Base-by-base conservation (phyloP, 371 early-diverging fungal species). In the Apophysomyces trapeziformis region DNA sequence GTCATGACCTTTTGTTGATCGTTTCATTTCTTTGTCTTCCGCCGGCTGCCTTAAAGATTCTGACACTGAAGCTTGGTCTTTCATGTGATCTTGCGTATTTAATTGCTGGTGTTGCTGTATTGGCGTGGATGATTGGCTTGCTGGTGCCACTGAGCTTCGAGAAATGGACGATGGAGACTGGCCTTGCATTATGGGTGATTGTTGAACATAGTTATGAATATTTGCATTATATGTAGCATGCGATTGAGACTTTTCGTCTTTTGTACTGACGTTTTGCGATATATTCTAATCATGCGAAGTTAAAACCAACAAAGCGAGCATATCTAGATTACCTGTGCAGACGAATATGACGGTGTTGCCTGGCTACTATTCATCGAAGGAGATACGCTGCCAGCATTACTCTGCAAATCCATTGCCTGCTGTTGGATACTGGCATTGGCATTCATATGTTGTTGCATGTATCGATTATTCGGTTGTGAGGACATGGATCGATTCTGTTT, bases 401-500 rank as follows among this genome's bases (percentile, higher is more conserved):
- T 67, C n/a, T 68, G 69, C 43, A 70, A 65, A 63, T 68, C 68
- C 37, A 69, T 71, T n/a, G 67, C 70, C 8, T 57, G 65, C 37
- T 65, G 65, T 9, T 16, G 54, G 21, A 50, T 21, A 21, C 21
- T 9, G 54, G 54, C 4, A 21, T 26, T 26, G 21, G 65, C 57
- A 9, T 16, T 67, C 58, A 67, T 66, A 21, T 72, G 71, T 57
- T 74, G 75, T 21, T 50, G 54, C 73, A 77, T 72, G 43, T 67
- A 79, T 6, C 73, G 70, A 61, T 71, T 74, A 37, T 63, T 69
- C 9, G 77, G 68, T 58, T 79, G 80, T 14, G 80, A 76, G 16
- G 80, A 75, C 35, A 79, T 79, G 13, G 77, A 73, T 21, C 79
- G 74, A 16, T 67, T 63, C 77, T 70, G n/a, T 21, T 37, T n/a